These are phyloP conservation scores for Durusdinium trenchii DNA, from an alignment of 73 alveolate genomes.

Conservation along the genomic window DNA sequence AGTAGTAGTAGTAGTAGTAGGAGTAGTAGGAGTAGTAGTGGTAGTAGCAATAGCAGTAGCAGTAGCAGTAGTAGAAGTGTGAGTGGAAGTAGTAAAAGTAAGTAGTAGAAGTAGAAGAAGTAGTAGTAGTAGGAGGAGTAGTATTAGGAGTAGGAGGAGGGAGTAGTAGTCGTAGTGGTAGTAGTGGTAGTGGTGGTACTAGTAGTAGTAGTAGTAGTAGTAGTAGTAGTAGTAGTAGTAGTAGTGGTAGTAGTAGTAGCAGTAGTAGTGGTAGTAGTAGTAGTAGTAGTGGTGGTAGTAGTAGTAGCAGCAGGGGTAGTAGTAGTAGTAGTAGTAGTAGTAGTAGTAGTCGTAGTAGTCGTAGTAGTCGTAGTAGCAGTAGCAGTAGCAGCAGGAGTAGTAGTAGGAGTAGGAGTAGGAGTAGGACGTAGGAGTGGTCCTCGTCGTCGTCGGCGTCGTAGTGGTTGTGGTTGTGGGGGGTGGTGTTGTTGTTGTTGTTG, in stretches of 20 bases:
- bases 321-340: neutral
- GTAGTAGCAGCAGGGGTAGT: neutral
- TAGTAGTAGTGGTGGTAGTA: neutral
- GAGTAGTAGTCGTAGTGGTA: neutral
- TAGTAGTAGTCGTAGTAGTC: neutral
- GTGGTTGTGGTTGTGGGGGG: neutral
- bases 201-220: neutral
- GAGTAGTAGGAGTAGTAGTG: neutral
- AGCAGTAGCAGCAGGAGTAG: neutral
- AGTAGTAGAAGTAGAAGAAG: neutral
- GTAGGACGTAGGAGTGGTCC: neutral
- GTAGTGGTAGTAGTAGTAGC: neutral
- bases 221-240: neutral
- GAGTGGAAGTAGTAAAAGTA: neutral
- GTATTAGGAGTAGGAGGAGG: neutral
- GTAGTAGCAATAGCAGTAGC: neutral
- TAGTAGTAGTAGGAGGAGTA: neutral
- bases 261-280: neutral
- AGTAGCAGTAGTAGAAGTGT: neutral
- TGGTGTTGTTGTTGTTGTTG: neutral
- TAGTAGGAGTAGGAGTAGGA: neutral
- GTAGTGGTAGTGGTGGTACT: neutral
- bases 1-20: neutral
- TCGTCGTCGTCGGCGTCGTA: neutral
- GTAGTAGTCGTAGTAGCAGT: neutral